Evolutionary conservation across 2,329 filamentous ascomycete species (phyloP).

Genomic region (Fusarium newnesense): DNA sequence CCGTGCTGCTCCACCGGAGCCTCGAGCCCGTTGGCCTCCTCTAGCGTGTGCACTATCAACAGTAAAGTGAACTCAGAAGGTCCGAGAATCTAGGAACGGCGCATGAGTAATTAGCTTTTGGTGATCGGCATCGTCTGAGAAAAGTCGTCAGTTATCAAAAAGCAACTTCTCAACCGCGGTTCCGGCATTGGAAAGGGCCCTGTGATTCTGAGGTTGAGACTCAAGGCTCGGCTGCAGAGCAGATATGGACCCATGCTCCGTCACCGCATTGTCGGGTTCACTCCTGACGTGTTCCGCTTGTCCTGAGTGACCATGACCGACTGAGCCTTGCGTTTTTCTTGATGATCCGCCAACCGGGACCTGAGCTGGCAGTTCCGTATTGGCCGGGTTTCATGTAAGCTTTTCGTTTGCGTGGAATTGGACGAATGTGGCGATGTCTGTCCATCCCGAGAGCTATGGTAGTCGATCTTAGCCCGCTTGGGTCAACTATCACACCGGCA

Average conservation of each 20-base stretch:
- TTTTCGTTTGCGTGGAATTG: constrained; percentile 28
- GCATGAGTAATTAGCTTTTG: constrained; percentile 22
- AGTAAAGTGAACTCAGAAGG: constrained; percentile 17
- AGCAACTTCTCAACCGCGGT: background rate
- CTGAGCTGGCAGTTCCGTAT: constrained; percentile 31
- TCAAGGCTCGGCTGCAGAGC: background rate
- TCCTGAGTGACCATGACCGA: constrained; percentile 7
- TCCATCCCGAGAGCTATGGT: constrained; percentile 29
- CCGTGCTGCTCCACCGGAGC: constrained; percentile 37
- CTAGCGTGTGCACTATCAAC: constrained; percentile 26
- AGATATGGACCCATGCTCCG: constrained; percentile 11
- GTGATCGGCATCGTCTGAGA: constrained; percentile 23
- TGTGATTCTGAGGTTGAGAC: constrained; percentile 6
- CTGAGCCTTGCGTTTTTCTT: constrained; percentile 16
- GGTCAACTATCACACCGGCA: constrained; percentile 31
- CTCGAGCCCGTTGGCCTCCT: constrained; percentile 31
- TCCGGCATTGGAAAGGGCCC: constrained; percentile 13
- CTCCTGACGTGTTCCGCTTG: constrained; percentile 31
- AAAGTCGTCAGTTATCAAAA: background rate
- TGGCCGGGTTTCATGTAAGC: constrained; percentile 16
- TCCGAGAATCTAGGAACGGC: constrained; percentile 7
- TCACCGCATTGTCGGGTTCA: constrained; percentile 23
- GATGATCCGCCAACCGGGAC: constrained; percentile 24
- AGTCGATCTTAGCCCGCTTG: constrained; percentile 40
- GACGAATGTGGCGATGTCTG: constrained; percentile 40